Evolutionary conservation across 2,329 filamentous ascomycete genomes (phyloP).

Genomic region (Monosporascus sp.): DNA sequence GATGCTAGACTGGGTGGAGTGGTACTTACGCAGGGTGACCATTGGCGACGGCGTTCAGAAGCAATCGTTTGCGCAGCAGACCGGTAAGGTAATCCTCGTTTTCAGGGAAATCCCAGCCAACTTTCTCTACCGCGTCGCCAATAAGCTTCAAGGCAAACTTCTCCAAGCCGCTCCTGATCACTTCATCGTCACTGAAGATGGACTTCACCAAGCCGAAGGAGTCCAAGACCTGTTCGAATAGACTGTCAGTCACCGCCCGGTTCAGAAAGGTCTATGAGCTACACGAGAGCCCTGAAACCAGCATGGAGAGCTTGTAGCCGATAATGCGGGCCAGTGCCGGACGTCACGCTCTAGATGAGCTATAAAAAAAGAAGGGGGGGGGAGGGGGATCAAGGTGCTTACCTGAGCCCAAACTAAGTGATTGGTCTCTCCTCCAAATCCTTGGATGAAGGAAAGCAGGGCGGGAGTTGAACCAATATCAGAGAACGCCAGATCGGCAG

Average conservation of each 20-base stretch:
- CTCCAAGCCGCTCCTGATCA: slow-evolving; percentile 67
- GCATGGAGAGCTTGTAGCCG: too few relatives aligned
- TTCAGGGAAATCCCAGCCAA: slow-evolving; percentile 80
- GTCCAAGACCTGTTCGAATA: slow-evolving; percentile 40
- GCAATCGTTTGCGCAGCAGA: slow-evolving; percentile 76
- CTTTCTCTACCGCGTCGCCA: slow-evolving; percentile 64
- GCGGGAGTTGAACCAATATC: slow-evolving; percentile 79
- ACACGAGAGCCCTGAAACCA: too few relatives aligned
- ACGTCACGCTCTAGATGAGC: too few relatives aligned
- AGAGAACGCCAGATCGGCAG: slow-evolving; percentile 81
- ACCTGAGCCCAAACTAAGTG: slow-evolving; percentile 89
- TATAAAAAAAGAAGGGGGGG: too few relatives aligned
- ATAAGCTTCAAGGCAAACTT: slow-evolving; percentile 76
- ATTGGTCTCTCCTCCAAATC: slow-evolving; percentile 76
- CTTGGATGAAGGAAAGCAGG: slow-evolving; percentile 76
- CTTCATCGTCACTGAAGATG: slow-evolving; percentile 74
- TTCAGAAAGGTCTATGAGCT: neutral
- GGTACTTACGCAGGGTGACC: slow-evolving; percentile 65
- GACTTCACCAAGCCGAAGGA: slow-evolving; percentile 72
- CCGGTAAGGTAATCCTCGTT: slow-evolving; percentile 77
- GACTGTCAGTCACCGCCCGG: neutral
- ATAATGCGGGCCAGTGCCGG: too few relatives aligned
- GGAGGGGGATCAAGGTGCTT: neutral
- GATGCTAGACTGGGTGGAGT: slow-evolving; percentile 2
- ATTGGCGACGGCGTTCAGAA: slow-evolving; percentile 67